Base-by-base conservation (phyloP, 75 land plant genomes). In the Pinus taeda region DNA sequence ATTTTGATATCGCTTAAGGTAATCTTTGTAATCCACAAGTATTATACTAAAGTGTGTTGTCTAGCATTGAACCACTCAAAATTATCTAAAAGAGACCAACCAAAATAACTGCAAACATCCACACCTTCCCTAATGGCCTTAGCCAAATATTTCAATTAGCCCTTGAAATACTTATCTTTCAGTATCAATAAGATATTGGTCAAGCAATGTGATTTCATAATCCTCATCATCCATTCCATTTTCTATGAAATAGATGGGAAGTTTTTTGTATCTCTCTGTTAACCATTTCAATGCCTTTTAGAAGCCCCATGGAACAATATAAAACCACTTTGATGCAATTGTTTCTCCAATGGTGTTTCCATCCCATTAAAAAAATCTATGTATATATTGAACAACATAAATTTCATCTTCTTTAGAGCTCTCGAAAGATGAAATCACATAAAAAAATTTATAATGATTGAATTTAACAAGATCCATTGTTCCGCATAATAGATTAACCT, bases 171-270 rank as follows among this genome's bases (percentile, higher is more conserved):
- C 37, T 53, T 11, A 81, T 70, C 97, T 84, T 65, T 78, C 73
- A 71, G 85, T 73, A 79, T 95, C 96, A 85, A 83, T 74, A 14
- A 95, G 81, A 59, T 80, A 69, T 71, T 91, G 93, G 79, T 83
- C 77, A 12, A 88, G 71, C 37, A 82, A 80, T 53, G 76, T 57
- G 22, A 81, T 65, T 55, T 77, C 81, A 81, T 57, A 65, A 11
- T 95, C 89, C 61, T 84, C 87, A 60, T 95, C 92, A 80, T 95
- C 98, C 98, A 95, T 91, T 30, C 98, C 98, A 76, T 92, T 94
- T 74, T 94, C 95, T 72, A 93, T 90, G 18, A 92, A 77, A 79
- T 85, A 92, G 4, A 94, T 92, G 42, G 84, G 78, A 45, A 90
- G 85, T 71, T 84, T 88, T 22, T 79, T 77, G 77, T 94, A 94